Base-by-base conservation (phyloP, 352 stramenopile species). In the Phytophthora idaei region DNA sequence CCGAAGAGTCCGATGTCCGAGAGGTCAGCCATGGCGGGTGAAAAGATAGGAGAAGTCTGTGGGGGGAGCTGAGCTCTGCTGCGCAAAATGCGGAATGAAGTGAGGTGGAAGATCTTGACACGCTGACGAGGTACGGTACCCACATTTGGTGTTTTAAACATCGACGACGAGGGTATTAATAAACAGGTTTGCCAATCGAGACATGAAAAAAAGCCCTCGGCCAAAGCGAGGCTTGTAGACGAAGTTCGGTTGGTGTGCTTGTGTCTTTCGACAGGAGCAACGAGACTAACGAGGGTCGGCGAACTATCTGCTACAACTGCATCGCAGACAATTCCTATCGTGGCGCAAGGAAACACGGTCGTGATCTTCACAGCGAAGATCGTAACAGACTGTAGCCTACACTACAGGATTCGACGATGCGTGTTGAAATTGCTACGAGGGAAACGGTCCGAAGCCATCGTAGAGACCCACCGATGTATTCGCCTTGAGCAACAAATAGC, bases 1-100 rank as follows among this genome's bases (percentile, higher is more conserved):
- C 94, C 93, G 83, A 90, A 97, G 65, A 97, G 89, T 58, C 91
- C 92, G 67, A 98, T 80, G 67, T 95, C 80, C 53, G 83, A 89
- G 67, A 95, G 79, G 46, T 86, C 60, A 66, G 83, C 69, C 84
- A 93, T 90, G 12, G 28, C 67, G 54, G 27, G 2, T 27, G 47
- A 36, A 39, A 37, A 39, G 31, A 44, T 32, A 51, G 48, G 51
- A 41, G 53, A 17, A n/a, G 44, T 48, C 32, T 39, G 25, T 48
- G 44, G 25, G 7, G 42, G 28, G 37, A 46, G 47, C 28, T 48
- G 68, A 45, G 68, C 55, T 60, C 28, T 63, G 5, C 29, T 41
- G 48, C 58, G 57, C 57, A 76, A 73, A 76, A 61, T 67, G 64
- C 50, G 58, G 64, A 73, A 73, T 73, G 64, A 73, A 36, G n/a